Evolutionary conservation across 1,284 basidiomycete genomes (phyloP).

Genomic region (Tranzscheliella williamsii): DNA sequence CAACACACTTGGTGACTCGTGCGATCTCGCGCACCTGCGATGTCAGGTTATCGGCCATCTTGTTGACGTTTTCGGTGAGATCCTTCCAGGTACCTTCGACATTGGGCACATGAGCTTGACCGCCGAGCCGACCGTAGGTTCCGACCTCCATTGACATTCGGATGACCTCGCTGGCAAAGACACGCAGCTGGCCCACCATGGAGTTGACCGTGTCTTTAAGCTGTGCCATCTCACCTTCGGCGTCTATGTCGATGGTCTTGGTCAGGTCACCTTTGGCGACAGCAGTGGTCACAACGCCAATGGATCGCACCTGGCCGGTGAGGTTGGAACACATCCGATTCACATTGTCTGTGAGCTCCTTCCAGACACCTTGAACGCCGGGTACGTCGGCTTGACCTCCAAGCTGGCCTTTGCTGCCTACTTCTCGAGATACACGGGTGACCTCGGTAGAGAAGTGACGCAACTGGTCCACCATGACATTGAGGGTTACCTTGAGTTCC

Average conservation of each 20-base stretch:
- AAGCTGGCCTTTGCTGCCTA: conserved; percentile 52
- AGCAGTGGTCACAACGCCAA: conserved; percentile 87
- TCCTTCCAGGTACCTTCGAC: conserved; percentile 64
- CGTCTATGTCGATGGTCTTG: conserved; percentile 69
- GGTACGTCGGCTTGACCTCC: conserved; percentile 61
- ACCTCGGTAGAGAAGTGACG: conserved; percentile 92
- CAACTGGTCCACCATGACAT: conserved; percentile 88
- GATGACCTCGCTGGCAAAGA: conserved; percentile 74
- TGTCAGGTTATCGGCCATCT: conserved; percentile 62
- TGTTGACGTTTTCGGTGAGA: conserved; percentile 63
- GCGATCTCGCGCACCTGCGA: conserved; percentile 61
- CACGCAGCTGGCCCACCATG: conserved; percentile 84
- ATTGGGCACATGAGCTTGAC: conserved; percentile 61
- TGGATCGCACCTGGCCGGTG: conserved; percentile 89
- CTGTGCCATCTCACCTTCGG: conserved; percentile 88
- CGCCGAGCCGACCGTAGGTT: conserved; percentile 59
- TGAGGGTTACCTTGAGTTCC: conserved; percentile 96
- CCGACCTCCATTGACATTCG: conserved; percentile 61
- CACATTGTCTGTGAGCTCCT: conserved; percentile 67
- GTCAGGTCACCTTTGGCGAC: conserved; percentile 70
- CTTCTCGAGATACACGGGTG: conserved; percentile 77
- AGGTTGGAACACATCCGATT: conserved; percentile 91
- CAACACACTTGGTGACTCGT: conserved; percentile 68
- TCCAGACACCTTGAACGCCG: conserved; percentile 61
- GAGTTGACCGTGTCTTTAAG: conserved; percentile 84